Base-by-base conservation (phyloP, 2,329 filamentous ascomycete genomes). In the Kalmusia sp. region DNA sequence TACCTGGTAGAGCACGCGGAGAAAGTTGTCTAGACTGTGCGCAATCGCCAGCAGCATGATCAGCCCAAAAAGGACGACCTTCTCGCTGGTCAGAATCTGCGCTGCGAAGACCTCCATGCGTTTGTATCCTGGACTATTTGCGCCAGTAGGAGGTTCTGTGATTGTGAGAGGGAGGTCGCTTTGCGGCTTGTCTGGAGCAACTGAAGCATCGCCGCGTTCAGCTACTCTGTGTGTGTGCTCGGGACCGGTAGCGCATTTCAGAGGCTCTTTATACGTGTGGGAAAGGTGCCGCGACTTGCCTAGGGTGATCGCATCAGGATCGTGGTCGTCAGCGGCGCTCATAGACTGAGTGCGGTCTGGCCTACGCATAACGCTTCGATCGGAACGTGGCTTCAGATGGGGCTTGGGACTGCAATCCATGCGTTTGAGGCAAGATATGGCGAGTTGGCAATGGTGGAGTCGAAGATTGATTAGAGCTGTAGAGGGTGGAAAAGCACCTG, bases 11-110 rank as follows among this genome's bases (percentile, higher is more conserved):
- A 45, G 19, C n/a, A 45, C 41, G 17, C 28, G 41, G 17, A 45
- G 28, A 11, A 45, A 45, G 19, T 34, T 45, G 41, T 45, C 41
- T 12, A 45, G 41, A 19, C 41, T 45, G 17, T 45, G 41, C 4
- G 8, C 15, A 33, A 19, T 24, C 28, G 41, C 41, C 19, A 45
- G 28, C 11, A 45, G 2, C 19, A 45, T 21, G 19, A 45, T 45
- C 5, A n/a, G 24, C 3, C 17, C 41, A 9, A 45, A n/a, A 14
- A 45, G 8, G 19, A 34, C 5, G 19, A 25, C 24, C 28, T 15
- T 45, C 11, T 45, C 41, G 3, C 17, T 11, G 12, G 27, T 7
- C 3, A 22, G 41, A n/a, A 45, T 33, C 15, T 34, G 7, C 28
- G 17, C 7, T 33, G 17, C 15, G 17, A 34, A 19, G 3, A 45